A percentile compares a stretch with the other conserved stretches of the same genome.
Evolutionary conservation across 73 alveolate species (phyloP).

Genomic region (Stentor roeselii): DNA sequence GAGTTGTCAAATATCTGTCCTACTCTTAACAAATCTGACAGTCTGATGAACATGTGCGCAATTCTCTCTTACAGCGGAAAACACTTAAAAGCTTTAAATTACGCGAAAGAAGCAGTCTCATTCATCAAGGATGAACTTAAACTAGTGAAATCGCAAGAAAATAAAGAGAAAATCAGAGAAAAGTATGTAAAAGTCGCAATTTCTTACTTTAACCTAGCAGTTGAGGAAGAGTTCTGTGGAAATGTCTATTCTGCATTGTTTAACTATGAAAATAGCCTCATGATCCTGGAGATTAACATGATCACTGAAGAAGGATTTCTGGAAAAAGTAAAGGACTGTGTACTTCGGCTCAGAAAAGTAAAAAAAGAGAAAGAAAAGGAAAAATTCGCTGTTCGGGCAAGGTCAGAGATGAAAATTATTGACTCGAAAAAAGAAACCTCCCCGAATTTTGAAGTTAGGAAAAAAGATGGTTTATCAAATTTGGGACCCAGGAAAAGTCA

Average conservation of each 20-base stretch:
- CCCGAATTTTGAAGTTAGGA: not conserved
- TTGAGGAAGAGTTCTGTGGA: not conserved
- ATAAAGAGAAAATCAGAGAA: not conserved
- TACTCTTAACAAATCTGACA: not conserved
- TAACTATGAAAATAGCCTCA: not conserved
- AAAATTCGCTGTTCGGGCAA: not conserved
- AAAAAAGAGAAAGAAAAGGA: too few relatives aligned
- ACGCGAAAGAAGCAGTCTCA: not conserved
- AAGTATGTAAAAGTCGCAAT: not conserved
- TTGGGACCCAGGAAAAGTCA: not conserved
- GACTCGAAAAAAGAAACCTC: not conserved
- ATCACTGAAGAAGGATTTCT: not conserved
- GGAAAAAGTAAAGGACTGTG: not conserved
- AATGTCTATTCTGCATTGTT: not conserved
- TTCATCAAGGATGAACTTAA: not conserved
- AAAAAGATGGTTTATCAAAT: not conserved
- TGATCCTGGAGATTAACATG: not conserved
- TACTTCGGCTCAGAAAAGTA: not conserved
- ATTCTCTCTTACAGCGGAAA: not conserved
- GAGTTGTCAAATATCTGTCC: not conserved
- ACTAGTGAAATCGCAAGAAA: not conserved
- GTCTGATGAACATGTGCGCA: not conserved
- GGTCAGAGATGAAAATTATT: not conserved
- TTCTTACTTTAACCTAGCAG: not conserved
- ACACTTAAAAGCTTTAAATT: not conserved